phyloP scores from a whole-genome alignment of 805 yeast species.

The Tetrapisispora namnaoensis region DNA sequence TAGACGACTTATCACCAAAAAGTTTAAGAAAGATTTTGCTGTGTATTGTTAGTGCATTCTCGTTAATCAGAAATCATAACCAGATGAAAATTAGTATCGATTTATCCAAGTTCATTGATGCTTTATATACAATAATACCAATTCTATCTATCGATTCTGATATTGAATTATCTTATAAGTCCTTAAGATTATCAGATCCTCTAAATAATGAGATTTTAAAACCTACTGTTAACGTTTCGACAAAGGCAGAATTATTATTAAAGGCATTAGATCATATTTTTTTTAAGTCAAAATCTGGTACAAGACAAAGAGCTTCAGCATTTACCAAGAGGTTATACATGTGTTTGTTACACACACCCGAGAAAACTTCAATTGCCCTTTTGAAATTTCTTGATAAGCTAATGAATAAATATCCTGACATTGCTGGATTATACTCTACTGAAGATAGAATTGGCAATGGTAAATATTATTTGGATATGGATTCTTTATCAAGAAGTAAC shows the following conservation, averaged over 20 bases:
- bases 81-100: conserved; percentile 70
- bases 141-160: conserved; percentile 70
- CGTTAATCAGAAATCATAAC: conserved; percentile 67
- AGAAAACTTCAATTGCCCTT: conserved; percentile 71
- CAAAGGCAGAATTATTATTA: conserved; percentile 76
- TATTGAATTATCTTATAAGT: conserved; percentile 74
- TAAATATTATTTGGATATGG: conserved; percentile 51
- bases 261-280: conserved; percentile 73
- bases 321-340: conserved; percentile 74
- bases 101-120: conserved; percentile 67
- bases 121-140: conserved; percentile 59
- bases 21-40: conserved; percentile 66
- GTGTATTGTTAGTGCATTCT: conserved; percentile 84
- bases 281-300: conserved; percentile 62
- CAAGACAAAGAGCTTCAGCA: conserved; percentile 59
- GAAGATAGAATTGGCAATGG: conserved; percentile 87
- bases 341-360: conserved; percentile 67
- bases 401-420: conserved; percentile 56
- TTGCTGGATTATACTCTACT: conserved; percentile 70
- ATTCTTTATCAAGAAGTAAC: conserved; percentile 65
- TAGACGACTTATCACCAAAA: conserved; percentile 36
- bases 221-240: conserved; percentile 76
- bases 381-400: conserved; percentile 72
- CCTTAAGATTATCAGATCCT: conserved; percentile 76
- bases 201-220: conserved; percentile 38